Base-by-base conservation (phyloP, 2,329 filamentous ascomycete species). In the Cladosporium sp. region DNA sequence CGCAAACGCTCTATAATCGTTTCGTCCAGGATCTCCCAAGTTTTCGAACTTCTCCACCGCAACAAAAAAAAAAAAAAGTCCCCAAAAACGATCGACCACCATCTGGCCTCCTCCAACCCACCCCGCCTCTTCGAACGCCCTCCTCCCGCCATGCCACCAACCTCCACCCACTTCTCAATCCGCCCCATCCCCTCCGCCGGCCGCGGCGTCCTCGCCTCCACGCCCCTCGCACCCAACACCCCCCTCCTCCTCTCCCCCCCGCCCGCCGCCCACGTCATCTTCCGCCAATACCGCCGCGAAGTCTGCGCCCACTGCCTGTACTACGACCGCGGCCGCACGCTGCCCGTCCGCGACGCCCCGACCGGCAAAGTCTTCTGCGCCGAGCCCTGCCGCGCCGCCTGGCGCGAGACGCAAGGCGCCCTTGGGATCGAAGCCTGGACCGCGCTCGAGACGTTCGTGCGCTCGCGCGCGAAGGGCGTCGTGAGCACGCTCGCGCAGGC, bases 241-340 rank as follows among this genome's bases (percentile, higher is more conserved):
- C 54, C 68, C 7, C 54, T 77, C 7, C 69, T 66, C 55, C 63
- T 63, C 14, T 68, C 70, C 14, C 59, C 63, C n/a, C 65, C 69
- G 14, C 67, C 74, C 1, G 64, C 68, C 3, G 63, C 71, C 1
- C 67, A 66, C 31, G 70, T 76, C 8, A 55, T 77, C 3, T 67
- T 74, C 38, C 69, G 72, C 43, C 67, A 74, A 45, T 77, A 76
- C 59, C 66, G 71, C 8, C 72, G 73, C 38, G 74, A 77, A 63
- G 74, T 76, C 9, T 77, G 74, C 61, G 73, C 69, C 0, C 64
- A 70, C 22, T 77, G 74, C 59, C 76, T 77, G 52, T 51, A 54
- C 16, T 77, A 76, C 59, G 69, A 76, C 31, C 63, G 69, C 18
- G 74, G 74, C 1, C 65, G 71, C 3, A 70, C 69, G 41, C 60